Base-by-base conservation (phyloP, 2,329 filamentous ascomycete species). In the Gaeumannomyces tritici region DNA sequence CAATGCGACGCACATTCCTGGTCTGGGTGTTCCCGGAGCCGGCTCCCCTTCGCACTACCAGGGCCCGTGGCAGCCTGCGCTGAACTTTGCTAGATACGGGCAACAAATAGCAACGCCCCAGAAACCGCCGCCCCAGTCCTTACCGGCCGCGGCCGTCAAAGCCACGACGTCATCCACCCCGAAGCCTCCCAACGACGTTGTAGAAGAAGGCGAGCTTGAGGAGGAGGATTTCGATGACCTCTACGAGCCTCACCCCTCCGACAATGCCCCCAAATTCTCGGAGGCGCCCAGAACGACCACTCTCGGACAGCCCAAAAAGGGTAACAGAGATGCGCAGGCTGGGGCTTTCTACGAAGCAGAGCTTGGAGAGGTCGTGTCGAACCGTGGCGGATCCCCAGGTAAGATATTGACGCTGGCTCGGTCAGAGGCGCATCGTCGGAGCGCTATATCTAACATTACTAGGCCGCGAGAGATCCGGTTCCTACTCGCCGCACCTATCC, bases 191-290 rank as follows among this genome's bases (percentile, higher is more conserved):
- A 54, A 62, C 29, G 67, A 69, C 9, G 67, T 67, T 26, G 65
- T 74, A 29, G 90, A 95, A 69, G 90, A 96, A 69, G 90, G 89
- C 21, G 91, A 96, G 72, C 72, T 95, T 33, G 89, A 85, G 65
- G 90, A 93, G 68, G 83, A 80, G 24, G 86, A 88, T 67, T 79
- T 82, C 59, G 82, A 85, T 60, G 81, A 85, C 67, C 68, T 81
- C 2, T 85, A 85, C 64, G 80, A 83, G 59, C 77, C 80, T 12
- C 60, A 61, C 9, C 26, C 59, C 13, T 42, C n/a, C 47, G 59
- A 60, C 67, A 67, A 58, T 69, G 68, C 18, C 59, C 64, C 21
- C 42, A 51, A 51, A 9, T 7, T 9, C 24, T 7, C 42, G 9
- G 42, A 7, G 42, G 18, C 42, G 18, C 4, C 42, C 21, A 51